Conservation (phyloP, 768 basidiomycete genomes). For the Suillus subalutaceus region DNA sequence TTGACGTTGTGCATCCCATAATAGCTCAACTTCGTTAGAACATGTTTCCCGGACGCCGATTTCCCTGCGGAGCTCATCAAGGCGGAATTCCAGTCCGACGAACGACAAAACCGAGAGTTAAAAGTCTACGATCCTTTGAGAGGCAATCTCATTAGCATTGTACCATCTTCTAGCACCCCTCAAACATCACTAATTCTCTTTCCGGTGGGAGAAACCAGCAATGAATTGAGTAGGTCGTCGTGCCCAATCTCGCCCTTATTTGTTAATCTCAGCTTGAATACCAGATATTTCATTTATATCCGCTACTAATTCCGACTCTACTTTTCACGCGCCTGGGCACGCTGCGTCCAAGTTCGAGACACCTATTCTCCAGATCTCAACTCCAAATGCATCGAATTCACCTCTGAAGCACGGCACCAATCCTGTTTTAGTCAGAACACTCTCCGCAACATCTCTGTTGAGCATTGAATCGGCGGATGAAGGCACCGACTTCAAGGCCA, state of each 20-base stretch:
- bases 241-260: neutral
- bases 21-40: slow-evolving; percentile 74
- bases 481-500: slow-evolving; percentile 21
- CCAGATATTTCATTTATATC: slow-evolving; percentile 49
- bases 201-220: slow-evolving; percentile 62
- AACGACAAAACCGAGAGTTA: slow-evolving; percentile 35
- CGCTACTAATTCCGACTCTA: slow-evolving; percentile 30
- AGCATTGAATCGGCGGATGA: slow-evolving; percentile 25
- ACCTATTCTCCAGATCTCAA: slow-evolving; percentile 66
- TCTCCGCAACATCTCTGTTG: slow-evolving; percentile 46
- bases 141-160: slow-evolving; percentile 55
- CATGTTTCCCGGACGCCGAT: slow-evolving; percentile 72
- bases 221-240: slow-evolving; percentile 59
- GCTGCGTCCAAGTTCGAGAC: slow-evolving; percentile 57
- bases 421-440: slow-evolving; percentile 46
- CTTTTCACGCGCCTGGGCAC: slow-evolving; percentile 44
- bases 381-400: slow-evolving; percentile 29
- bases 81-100: slow-evolving; percentile 54
- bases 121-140: slow-evolving; percentile 56
- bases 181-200: slow-evolving; percentile 48
- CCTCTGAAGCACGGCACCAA: slow-evolving; percentile 20
- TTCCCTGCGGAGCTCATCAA: slow-evolving; percentile 69
- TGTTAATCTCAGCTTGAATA: slow-evolving; percentile 12
- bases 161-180: slow-evolving; percentile 32
- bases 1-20: slow-evolving; percentile 5